Percentiles rank a stretch among this genome's conserved stretches.
Evolutionary conservation across 1,139 yeast species (phyloP).

Genomic region (Ogataea hybrid): DNA sequence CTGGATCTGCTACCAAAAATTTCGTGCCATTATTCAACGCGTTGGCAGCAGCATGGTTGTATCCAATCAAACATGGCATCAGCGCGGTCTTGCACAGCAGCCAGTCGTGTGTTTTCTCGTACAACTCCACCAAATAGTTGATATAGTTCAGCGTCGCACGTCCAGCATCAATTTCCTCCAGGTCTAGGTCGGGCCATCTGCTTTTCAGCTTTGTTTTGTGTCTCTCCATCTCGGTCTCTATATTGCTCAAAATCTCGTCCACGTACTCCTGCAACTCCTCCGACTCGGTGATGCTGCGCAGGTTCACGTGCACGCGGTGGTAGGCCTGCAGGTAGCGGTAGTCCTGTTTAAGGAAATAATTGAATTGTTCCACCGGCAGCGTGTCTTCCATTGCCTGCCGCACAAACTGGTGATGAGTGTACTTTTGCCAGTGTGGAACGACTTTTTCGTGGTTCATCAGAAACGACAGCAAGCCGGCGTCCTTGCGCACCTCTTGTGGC

Average conservation of each 20-base stretch:
- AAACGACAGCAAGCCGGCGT: conserved; percentile 45
- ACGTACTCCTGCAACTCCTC: conserved; percentile 52
- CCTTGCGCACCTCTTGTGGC: conserved; percentile 36
- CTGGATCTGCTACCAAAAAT: conserved; percentile 13
- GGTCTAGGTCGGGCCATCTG: conserved; percentile 45
- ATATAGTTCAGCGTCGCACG: conserved; percentile 60
- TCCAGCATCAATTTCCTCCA: conserved; percentile 48
- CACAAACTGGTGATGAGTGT: conserved; percentile 64
- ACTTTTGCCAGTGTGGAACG: conserved; percentile 52
- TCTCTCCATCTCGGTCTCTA: conserved; percentile 53
- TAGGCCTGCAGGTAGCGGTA: conserved; percentile 67
- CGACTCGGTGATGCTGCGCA: conserved; percentile 62
- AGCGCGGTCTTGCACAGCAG: conserved; percentile 60
- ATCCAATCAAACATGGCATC: conserved; percentile 79
- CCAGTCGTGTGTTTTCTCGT: conserved; percentile 53
- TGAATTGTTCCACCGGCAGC: conserved; percentile 50
- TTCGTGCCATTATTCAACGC: conserved; percentile 7
- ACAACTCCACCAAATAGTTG: conserved; percentile 54
- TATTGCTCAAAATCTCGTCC: conserved; percentile 48
- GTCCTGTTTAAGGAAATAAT: conserved; percentile 67
- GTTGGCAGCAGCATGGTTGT: conserved; percentile 51
- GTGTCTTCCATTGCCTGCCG: conserved; percentile 49
- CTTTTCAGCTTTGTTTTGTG: conserved; percentile 53
- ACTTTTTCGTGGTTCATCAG: conserved; percentile 58
- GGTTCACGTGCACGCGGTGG: conserved; percentile 64